Evolutionary conservation across 1,284 basidiomycete genomes (phyloP).

Genomic region (Coniophora puteana): DNA sequence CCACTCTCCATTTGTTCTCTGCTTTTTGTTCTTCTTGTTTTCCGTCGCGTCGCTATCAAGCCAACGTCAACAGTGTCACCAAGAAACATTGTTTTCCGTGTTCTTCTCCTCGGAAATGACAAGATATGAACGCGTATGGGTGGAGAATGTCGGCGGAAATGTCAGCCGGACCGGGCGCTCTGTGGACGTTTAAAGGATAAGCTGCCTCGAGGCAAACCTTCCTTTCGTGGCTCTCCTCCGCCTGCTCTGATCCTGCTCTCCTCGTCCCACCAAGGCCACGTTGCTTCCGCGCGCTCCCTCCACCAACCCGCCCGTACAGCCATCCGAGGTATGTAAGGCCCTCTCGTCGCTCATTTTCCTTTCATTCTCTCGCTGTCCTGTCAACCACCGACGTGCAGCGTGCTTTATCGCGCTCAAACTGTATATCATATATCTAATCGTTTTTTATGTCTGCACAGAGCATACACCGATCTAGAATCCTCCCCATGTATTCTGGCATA

Average conservation of each 20-base stretch:
- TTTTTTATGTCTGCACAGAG: slow-evolving; percentile 64
- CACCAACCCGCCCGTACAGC: slow-evolving; percentile 13
- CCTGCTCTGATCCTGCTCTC: slow-evolving; percentile 12
- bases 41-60: too few species aligned
- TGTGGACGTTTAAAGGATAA: slow-evolving; percentile 6
- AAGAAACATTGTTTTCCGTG: too few species aligned
- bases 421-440: too few species aligned
- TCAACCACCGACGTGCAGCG: slow-evolving; percentile 6
- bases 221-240: slow-evolving; percentile 26
- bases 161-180: slow-evolving; percentile 12
- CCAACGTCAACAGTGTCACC: too few species aligned
- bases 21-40: too few species aligned
- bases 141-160: too few species aligned
- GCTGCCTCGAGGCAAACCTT: slow-evolving; percentile 27
- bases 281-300: slow-evolving; percentile 29
- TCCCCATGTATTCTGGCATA: slow-evolving; percentile 28
- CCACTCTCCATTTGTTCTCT: too few species aligned
- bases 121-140: too few species aligned
- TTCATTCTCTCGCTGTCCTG: slow-evolving; percentile 15
- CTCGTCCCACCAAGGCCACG: slow-evolving; percentile 26
- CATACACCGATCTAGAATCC: slow-evolving; percentile 50
- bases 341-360: slow-evolving; percentile 13
- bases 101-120: too few species aligned
- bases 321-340: too few species aligned
- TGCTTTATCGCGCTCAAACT: slow-evolving; percentile 13